phyloP scores from a whole-genome alignment of 2,329 filamentous ascomycete genomes.

The Ceratocystis diversiconidia region DNA sequence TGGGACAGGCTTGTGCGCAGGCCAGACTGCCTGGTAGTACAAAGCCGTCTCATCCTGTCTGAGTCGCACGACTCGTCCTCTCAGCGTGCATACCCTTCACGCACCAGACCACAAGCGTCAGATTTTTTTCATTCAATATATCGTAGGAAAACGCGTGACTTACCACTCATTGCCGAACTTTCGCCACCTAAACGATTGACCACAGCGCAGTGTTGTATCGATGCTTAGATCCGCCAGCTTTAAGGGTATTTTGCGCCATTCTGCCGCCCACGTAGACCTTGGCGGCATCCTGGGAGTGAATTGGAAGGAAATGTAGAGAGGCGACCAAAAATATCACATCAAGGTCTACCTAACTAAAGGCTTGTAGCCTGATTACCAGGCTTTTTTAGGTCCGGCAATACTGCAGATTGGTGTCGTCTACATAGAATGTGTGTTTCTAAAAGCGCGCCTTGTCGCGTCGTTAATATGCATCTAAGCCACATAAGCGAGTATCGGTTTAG shows the following conservation, averaged over 20 bases:
- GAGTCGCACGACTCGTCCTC: constrained; percentile 71
- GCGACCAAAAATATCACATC: constrained; percentile 1
- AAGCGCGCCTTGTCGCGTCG: constrained; percentile 11
- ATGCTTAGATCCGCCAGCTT: constrained; percentile 78
- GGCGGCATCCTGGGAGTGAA: constrained; percentile 12
- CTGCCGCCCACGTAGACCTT: constrained; percentile 10
- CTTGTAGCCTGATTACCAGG: neutral
- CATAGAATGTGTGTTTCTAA: neutral
- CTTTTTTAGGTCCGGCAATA: neutral
- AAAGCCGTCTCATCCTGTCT: constrained; percentile 67
- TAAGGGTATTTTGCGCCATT: constrained; percentile 74
- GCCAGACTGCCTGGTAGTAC: constrained; percentile 63
- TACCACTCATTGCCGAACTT: constrained; percentile 76
- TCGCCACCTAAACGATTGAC: constrained; percentile 93
- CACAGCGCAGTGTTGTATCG: constrained; percentile 84
- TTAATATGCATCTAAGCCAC: constrained; percentile 9
- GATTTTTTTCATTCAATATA: neutral
- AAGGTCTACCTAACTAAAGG: constrained; percentile 6
- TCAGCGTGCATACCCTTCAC: constrained; percentile 61
- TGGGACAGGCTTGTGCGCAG: constrained; percentile 21
- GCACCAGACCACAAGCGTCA: constrained; percentile 9
- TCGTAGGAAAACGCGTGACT: constrained; percentile 17
- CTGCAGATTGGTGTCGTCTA: neutral
- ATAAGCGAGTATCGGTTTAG: constrained; percentile 6
- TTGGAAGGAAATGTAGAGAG: neutral